Evolutionary conservation across 352 stramenopile species (phyloP).

Genomic region (Elongisporangium prolatum): DNA sequence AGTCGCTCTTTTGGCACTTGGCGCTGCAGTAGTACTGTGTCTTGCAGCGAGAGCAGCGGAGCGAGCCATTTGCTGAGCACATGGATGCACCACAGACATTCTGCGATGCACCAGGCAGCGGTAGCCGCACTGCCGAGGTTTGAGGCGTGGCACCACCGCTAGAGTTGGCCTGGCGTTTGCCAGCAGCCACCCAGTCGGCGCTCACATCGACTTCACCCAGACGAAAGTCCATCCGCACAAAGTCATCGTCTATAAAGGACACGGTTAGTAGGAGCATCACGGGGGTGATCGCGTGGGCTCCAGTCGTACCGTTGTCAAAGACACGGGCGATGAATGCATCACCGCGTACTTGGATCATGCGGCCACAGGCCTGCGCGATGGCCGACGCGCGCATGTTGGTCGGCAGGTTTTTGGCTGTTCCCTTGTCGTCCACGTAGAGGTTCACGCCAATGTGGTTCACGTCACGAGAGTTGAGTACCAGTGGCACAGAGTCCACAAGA

Average conservation of each 20-base stretch:
- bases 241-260: constrained; percentile 58
- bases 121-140: constrained; percentile 19
- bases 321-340: constrained; percentile 86
- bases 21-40: constrained; percentile 80
- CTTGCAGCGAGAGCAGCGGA: constrained; percentile 83
- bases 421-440: constrained; percentile 90
- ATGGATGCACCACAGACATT: constrained; percentile 60
- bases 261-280: background rate
- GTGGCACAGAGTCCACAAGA: constrained; percentile 83
- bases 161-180: constrained; percentile 47
- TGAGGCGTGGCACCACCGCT: constrained; percentile 19
- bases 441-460: constrained; percentile 76
- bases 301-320: constrained; percentile 78
- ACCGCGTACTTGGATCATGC: constrained; percentile 79
- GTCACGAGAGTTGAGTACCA: constrained; percentile 76
- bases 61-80: constrained; percentile 63
- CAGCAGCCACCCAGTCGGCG: constrained; percentile 64
- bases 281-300: background rate
- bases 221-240: constrained; percentile 78
- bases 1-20: constrained; percentile 82
- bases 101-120: constrained; percentile 21
- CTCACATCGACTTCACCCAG: constrained; percentile 56
- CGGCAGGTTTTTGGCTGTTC: constrained; percentile 76
- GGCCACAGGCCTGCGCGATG: constrained; percentile 77
- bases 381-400: constrained; percentile 76